phyloP scores from a whole-genome alignment of 306 rosid species.

The Aeschynomene evenia region DNA sequence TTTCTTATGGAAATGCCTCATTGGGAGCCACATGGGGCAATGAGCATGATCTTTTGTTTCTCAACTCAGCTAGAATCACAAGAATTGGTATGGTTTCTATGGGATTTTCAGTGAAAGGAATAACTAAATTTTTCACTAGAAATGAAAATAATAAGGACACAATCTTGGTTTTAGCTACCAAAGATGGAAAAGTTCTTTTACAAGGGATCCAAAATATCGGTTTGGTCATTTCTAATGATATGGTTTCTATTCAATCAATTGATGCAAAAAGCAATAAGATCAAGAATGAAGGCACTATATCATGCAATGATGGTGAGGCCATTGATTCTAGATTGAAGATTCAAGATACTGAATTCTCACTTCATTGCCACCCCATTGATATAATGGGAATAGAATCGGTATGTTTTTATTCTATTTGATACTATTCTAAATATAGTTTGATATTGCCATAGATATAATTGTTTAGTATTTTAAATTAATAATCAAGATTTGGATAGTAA shows the following conservation, averaged over 20 bases:
- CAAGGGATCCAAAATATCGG: conserved; percentile 32
- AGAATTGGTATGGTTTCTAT: conserved; percentile 39
- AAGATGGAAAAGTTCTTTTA: conserved; percentile 44
- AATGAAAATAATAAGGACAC: conserved; percentile 26
- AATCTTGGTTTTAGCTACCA: conserved; percentile 39
- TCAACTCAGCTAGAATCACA: conserved; percentile 40
- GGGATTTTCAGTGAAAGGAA: conserved; percentile 37
- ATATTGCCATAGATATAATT: neutral
- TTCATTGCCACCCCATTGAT: conserved; percentile 48
- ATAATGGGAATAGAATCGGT: conserved; percentile 56
- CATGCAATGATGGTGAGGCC: conserved; percentile 38
- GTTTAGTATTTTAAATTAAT: too few relatives aligned
- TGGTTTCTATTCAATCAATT: conserved; percentile 32
- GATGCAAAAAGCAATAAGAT: conserved; percentile 25
- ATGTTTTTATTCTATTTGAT: conserved; percentile 27
- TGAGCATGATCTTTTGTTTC: conserved; percentile 27
- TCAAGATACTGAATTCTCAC: conserved; percentile 30
- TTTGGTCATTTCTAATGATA: conserved; percentile 34
- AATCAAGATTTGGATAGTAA: too few relatives aligned
- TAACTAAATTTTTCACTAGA: conserved; percentile 29
- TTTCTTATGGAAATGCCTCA: conserved; percentile 31
- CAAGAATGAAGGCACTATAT: conserved; percentile 20
- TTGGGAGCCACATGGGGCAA: conserved; percentile 42
- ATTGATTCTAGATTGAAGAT: conserved; percentile 38
- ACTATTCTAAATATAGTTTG: neutral